Evolutionary conservation across 495 filamentous ascomycete genomes (phyloP).

Genomic region (Talaromyces liani): DNA sequence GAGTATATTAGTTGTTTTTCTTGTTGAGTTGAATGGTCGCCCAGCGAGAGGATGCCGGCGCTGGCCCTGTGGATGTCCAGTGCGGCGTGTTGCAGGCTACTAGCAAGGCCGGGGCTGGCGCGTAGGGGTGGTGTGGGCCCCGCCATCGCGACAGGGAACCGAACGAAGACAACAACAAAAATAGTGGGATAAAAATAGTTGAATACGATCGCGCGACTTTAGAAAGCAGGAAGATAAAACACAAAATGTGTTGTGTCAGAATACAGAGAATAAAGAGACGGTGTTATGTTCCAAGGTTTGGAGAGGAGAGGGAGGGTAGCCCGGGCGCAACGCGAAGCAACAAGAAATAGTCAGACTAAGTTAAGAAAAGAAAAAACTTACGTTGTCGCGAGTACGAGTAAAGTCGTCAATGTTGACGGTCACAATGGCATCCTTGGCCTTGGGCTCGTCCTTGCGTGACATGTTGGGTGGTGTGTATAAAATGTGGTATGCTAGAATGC

Average conservation of each 20-base stretch:
- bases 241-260: not conserved
- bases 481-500: slow-evolving; percentile 13
- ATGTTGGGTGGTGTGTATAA: slow-evolving; percentile 18
- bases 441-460: slow-evolving; percentile 25
- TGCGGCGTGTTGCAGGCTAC: slow-evolving; percentile 6
- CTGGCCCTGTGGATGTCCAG: slow-evolving; percentile 8
- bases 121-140: slow-evolving; percentile 10
- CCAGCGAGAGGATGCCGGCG: slow-evolving; percentile 7
- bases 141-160: slow-evolving; percentile 9
- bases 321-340: not conserved
- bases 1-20: slow-evolving; percentile 16
- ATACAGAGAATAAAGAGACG: not conserved
- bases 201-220: not conserved
- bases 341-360: not conserved
- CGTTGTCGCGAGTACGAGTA: slow-evolving; percentile 54
- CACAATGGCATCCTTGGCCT: slow-evolving; percentile 26
- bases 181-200: not conserved
- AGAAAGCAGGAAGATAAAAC: not conserved
- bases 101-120: not conserved
- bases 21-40: not conserved
- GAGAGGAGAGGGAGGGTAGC: not conserved
- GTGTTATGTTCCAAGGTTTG: not conserved
- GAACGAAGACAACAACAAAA: not conserved
- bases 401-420: slow-evolving; percentile 54
- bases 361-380: slow-evolving; percentile 35